Evolutionary conservation across 257 asterid genomes (phyloP).

Genomic region (Solanum verrucosum): DNA sequence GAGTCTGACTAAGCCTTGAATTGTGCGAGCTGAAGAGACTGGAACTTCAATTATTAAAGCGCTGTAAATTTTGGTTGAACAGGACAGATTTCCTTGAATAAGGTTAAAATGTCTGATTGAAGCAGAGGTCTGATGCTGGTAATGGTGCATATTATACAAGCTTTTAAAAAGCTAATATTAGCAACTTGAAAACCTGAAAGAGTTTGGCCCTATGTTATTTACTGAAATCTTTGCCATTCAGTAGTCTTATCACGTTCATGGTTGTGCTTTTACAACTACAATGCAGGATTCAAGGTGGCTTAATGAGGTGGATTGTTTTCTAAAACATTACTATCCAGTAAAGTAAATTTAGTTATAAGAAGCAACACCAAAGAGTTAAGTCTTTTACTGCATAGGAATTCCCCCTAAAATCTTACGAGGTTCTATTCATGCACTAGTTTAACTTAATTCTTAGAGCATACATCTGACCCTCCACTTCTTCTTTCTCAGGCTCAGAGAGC

Average conservation of each 20-base stretch:
- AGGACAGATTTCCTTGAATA: background rate
- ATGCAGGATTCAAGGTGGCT: background rate
- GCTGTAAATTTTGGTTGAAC: background rate
- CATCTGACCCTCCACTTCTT: background rate
- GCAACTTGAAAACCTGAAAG: background rate
- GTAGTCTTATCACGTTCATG: background rate
- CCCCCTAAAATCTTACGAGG: background rate
- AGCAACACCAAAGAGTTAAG: background rate
- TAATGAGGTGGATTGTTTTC: background rate
- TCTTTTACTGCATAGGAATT: background rate
- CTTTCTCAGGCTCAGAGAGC: conserved; percentile 55
- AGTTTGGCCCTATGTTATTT: background rate
- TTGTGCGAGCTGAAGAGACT: background rate
- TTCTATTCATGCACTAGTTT: background rate
- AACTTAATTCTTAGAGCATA: background rate
- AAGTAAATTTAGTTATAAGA: background rate
- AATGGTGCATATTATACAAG: background rate
- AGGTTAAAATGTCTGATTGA: background rate
- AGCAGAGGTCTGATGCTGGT: background rate
- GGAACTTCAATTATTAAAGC: background rate
- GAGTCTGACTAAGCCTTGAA: background rate
- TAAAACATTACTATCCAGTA: background rate
- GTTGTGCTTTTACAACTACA: background rate
- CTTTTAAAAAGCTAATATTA: background rate
- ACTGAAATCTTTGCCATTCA: background rate